Evolutionary conservation across 306 rosid genomes (phyloP), one percentile per base, ranked within the genome.

Genomic region (Vigna reflexopilosa): DNA sequence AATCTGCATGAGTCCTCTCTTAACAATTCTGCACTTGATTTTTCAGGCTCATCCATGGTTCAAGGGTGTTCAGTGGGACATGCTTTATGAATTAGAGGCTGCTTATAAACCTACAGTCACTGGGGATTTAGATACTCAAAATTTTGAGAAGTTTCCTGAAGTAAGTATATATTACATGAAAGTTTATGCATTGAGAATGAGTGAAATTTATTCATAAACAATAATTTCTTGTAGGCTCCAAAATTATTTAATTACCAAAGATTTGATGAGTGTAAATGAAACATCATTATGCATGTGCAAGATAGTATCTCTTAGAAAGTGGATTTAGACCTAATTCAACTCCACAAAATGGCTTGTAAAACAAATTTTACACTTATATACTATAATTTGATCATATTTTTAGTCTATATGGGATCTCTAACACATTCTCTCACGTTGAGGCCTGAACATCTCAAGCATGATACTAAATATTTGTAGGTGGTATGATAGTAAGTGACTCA

Each of bases 31-130:
- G 48, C 47, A 34, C 49, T 64, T 82, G 75, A 54, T 83, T 82
- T 84, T 70, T 45, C 91, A 93, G 99, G 94, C 90, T 22, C 99
- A 96, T 87, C 96, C 98, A 81, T 96, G 99, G 99, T 96, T 96
- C 85, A 81, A 72, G 75, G 38, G 77, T 81, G 17, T 74, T 80
- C 97, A 96, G 80, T 96, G 99, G 99, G 99, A 96, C 77, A 86
- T 79, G 87, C 97, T 96, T 45, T 96, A 93, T 83, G 99, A 96
- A 89, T 77, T 74, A 66, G 99, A 96, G 83, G 97, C 99, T 64
- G 98, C 97, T 17, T 90, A 90, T 83, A 88, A 78, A 74, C 99
- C 99, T 82, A 91, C 83, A 6, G 98, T 96, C 67, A 81, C 71
- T 47, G 97, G 99, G 80, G 99, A 93, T 75, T 84, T 87, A 83